Base-by-base conservation (phyloP, 148 eudicot genomes). In the Chenopodium quinoa region DNA sequence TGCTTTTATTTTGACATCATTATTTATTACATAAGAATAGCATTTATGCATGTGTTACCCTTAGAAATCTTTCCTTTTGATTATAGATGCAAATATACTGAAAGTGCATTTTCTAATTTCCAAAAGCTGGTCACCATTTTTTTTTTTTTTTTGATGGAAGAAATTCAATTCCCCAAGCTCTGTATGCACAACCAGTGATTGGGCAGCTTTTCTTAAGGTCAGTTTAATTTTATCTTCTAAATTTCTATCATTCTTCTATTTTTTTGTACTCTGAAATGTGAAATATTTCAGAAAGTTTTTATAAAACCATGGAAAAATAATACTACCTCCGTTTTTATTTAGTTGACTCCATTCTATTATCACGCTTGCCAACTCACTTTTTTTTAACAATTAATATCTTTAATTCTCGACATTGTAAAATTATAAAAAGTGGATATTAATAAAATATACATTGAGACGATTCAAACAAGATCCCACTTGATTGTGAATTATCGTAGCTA, bases 81-180 rank as follows among this genome's bases (percentile, higher is more conserved):
- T 25, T 44, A 62, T 27, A 9, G 37, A 23, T 44, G 20, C 54
- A 31, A 60, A 34, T 69, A 20, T 37, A 47, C 50, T 23, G 14
- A 10, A 8, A 52, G 50, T n/a, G 66, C 4, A 62, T 20, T 62
- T 22, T 62, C 10, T 62, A 62, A 19, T 52, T 79, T 5, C 60
- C 50, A 40, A 20, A 50, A 60, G 65, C 68, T 82, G 72, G 47
- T 86, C 40, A 76, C 52, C 52, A 16, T 64, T 52, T 48, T 79
- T 11, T 44, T 31, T 80, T 77, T 73, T 50, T 44, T 50, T 44
- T 77, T 86, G 78, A 71, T 85, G 75, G 82, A 70, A 96, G 99
- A 96, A 96, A 91, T 90, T 96, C 87, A 96, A 91, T 83, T 96
- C 98, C 52, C 98, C 99, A 76, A 93, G 98, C 86, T 92, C 98